phyloP scores from a whole-genome alignment of 1,139 yeast species.

The Debaryomycetaceae sp. region DNA sequence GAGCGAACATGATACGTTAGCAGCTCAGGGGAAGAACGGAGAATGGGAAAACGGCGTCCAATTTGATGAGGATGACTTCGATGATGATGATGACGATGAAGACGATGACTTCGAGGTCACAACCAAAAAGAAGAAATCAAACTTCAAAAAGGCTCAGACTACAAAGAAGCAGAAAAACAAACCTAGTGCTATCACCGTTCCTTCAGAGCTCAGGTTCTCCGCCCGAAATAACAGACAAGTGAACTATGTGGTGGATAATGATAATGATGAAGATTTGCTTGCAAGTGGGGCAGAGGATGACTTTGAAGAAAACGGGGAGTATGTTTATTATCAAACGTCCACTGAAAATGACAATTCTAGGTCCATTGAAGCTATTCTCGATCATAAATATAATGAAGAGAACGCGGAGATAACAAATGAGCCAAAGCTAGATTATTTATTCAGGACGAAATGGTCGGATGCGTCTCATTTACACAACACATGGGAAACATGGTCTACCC shows the following conservation, averaged over 20 bases:
- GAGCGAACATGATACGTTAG: slow-evolving; percentile 13
- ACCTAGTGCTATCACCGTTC: slow-evolving; percentile 12
- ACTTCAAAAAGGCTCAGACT: slow-evolving; percentile 10
- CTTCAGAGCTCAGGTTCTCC: slow-evolving; percentile 65
- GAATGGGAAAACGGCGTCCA: slow-evolving; percentile 17
- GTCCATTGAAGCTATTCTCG: slow-evolving; percentile 52
- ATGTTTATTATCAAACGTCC: slow-evolving; percentile 37
- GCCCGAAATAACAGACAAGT: slow-evolving; percentile 68
- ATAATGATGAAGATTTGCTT: slow-evolving; percentile 60
- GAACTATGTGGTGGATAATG: slow-evolving; percentile 73
- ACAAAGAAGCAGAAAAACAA: slow-evolving; percentile 12
- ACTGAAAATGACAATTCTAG: slow-evolving; percentile 36
- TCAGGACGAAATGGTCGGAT: slow-evolving; percentile 81
- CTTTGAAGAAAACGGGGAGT: slow-evolving; percentile 31
- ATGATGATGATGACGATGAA: slow-evolving; percentile 26
- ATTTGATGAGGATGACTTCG: slow-evolving; percentile 25
- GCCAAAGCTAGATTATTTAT: slow-evolving; percentile 59
- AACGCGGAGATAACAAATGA: slow-evolving; percentile 42
- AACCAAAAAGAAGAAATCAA: slow-evolving; percentile 14
- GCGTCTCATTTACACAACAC: slow-evolving; percentile 91
- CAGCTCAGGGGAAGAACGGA: slow-evolving; percentile 6
- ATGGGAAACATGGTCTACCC: slow-evolving; percentile 73
- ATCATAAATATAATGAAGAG: slow-evolving; percentile 43
- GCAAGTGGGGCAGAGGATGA: slow-evolving; percentile 52
- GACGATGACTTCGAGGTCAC: slow-evolving; percentile 27